phyloP scores from a whole-genome alignment of 1,139 yeast species.

The Meyerozyma guilliermondii region DNA sequence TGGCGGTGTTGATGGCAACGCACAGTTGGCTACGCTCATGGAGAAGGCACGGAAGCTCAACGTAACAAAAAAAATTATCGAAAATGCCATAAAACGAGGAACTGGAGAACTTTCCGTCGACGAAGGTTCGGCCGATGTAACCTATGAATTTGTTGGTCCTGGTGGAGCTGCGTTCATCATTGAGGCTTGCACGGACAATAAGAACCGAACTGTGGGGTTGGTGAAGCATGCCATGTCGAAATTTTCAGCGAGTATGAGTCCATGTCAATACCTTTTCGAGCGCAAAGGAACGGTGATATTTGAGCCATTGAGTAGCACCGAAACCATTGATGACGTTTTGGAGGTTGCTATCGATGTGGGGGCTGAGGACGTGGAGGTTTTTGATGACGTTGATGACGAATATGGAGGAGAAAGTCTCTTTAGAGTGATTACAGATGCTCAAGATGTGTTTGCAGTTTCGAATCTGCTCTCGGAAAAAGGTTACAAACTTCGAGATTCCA shows the following conservation, averaged over 20 bases:
- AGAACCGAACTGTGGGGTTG: constrained; percentile 71
- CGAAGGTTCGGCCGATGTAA: constrained; percentile 35
- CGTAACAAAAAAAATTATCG: constrained; percentile 80
- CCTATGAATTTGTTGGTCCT: constrained; percentile 92
- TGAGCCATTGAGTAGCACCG: constrained; percentile 31
- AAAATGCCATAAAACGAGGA: constrained; percentile 82
- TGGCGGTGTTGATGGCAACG: constrained; percentile 56
- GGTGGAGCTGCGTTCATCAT: constrained; percentile 84
- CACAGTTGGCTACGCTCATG: constrained; percentile 67
- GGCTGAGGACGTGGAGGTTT: constrained; percentile 72
- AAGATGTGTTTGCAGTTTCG: constrained; percentile 59
- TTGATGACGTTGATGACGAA: constrained; percentile 35
- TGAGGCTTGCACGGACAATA: constrained; percentile 86
- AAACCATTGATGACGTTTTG: constrained; percentile 56
- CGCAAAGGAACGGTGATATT: constrained; percentile 68
- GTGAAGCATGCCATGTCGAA: constrained; percentile 76
- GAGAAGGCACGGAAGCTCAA: constrained; percentile 76
- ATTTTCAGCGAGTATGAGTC: constrained; percentile 65
- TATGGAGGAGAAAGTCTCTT: constrained; percentile 36
- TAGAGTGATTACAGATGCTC: constrained; percentile 52
- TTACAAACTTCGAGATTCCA: constrained; percentile 63
- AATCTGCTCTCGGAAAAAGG: constrained; percentile 48
- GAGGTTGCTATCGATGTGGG: constrained; percentile 77
- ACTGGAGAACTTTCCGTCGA: constrained; percentile 46
- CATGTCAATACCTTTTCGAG: constrained; percentile 73